Evolutionary conservation across 1,284 basidiomycete species (phyloP).

Genomic region (Cystobasidium pallidum): DNA sequence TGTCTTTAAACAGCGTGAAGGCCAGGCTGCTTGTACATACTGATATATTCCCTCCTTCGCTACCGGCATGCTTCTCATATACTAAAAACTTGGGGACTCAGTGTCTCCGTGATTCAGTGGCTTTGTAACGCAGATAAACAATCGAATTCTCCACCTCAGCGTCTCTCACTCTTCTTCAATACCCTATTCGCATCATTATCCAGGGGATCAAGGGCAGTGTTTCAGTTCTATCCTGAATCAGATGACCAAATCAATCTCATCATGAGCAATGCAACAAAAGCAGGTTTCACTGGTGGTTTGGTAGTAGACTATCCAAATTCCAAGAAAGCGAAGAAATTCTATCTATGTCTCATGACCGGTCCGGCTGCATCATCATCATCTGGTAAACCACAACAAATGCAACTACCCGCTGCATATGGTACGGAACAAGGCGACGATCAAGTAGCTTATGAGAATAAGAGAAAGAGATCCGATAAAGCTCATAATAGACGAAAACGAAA

Average conservation of each 20-base stretch:
- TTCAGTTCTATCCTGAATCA: constrained; percentile 93
- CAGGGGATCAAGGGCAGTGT: constrained; percentile 88
- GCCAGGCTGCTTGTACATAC: not conserved
- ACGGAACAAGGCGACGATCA: constrained; percentile 57
- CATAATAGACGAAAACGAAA: constrained; percentile 8
- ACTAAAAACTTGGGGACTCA: constrained; percentile 55
- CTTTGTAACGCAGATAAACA: constrained; percentile 94
- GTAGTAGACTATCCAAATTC: constrained; percentile 98
- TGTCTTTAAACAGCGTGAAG: not conserved
- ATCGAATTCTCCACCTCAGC: constrained; percentile 87
- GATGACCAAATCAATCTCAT: constrained; percentile 96
- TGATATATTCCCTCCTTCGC: constrained; percentile 1
- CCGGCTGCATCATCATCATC: constrained; percentile 35
- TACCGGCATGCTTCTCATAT: not conserved
- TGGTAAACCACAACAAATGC: constrained; percentile 11
- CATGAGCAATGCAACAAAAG: constrained; percentile 86
- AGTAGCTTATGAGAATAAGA: constrained; percentile 69
- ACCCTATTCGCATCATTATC: constrained; percentile 89
- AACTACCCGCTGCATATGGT: constrained; percentile 47
- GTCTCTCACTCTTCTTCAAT: constrained; percentile 91
- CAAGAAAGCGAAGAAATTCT: constrained; percentile 90
- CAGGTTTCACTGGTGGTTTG: constrained; percentile 95
- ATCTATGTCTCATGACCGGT: constrained; percentile 84
- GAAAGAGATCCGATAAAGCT: constrained; percentile 51
- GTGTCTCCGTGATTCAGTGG: constrained; percentile 98